These are phyloP conservation scores for Dioscorea alata DNA, from an alignment of 106 monocot species.

Conservation along the genomic window DNA sequence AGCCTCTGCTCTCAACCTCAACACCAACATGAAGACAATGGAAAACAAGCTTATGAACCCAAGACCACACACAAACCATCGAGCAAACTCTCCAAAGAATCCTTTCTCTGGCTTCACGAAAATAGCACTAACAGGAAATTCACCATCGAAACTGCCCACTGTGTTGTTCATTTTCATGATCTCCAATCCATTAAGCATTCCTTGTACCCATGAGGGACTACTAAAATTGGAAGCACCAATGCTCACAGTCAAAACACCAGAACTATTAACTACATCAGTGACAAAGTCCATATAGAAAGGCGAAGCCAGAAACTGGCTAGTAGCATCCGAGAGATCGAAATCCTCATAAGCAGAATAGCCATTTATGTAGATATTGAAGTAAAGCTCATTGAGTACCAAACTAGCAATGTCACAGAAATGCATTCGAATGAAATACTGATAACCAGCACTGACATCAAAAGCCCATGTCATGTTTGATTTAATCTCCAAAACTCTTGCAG, in stretches of 20 bases:
- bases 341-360: constrained; percentile 44
- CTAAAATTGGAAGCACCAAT: constrained; percentile 44
- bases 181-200: constrained; percentile 85
- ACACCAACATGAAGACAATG: constrained; percentile 31
- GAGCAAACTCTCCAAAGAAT: constrained; percentile 22
- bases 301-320: constrained; percentile 45
- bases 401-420: constrained; percentile 96
- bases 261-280: constrained; percentile 17
- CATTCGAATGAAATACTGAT: constrained; percentile 64
- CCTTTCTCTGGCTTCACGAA: constrained; percentile 12
- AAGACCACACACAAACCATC: constrained; percentile 48
- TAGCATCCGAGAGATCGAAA: constrained; percentile 65
- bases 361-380: constrained; percentile 69
- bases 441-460: constrained; percentile 45
- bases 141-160: constrained; percentile 45
- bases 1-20: constrained; percentile 48
- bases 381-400: constrained; percentile 67
- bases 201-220: constrained; percentile 27
- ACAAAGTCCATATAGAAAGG: constrained; percentile 87
- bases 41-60: constrained; percentile 34
- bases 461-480: constrained; percentile 65
- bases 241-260: constrained; percentile 33
- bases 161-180: constrained; percentile 80
- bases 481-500: constrained; percentile 33
- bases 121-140: constrained; percentile 15